Base-by-base conservation (phyloP, 208 protist genomes). In the Acanthamoeba rhysodes region DNA sequence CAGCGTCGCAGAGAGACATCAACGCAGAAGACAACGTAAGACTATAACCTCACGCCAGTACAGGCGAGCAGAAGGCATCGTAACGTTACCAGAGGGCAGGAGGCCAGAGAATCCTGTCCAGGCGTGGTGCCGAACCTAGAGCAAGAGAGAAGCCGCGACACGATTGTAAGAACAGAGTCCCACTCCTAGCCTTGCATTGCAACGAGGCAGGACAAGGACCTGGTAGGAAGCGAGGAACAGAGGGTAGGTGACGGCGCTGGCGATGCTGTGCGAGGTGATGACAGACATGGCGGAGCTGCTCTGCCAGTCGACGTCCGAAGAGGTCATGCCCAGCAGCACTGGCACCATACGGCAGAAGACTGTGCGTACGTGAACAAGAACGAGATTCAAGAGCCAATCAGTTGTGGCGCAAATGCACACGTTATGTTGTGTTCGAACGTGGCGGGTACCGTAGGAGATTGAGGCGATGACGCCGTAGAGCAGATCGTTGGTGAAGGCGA, bases 271-370 rank as follows among this genome's bases (percentile, higher is more conserved):
- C 37, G 72, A 37, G 37, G 14, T 80, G 37, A 80, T 20, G 18
- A 80, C 20, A 45, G 72, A 24, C 22, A 80, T 8, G 72, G 50
- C 1, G 16, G 72, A 80, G 29, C 45, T 32, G 34, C 72, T 48
- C 37, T 80, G 72, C 72, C 72, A 80, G 72, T 80, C 72, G 18
- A 80, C 4, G 22, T 80, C 72, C 29, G 48, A 12, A 3, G 34
- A 16, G 9, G 34, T 45, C 29, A 29, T 10, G 72, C 72, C 72
- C 72, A 80, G 32, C 24, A 80, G 18, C 18, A 80, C 72, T 0
- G 72, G 72, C 32, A 80, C 29, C 72, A 80, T 80, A 20, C 72
- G 72, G 72, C 72, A 80, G 34, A 80, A 80, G 24, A 80, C 72
- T 80, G 72, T 20, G n/a, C 0, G 24, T 9, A 9, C 0, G 32